Percentiles rank a stretch among this genome's conserved stretches.
Conservation (phyloP, 257 asterid species). For the Echium plantagineum region DNA sequence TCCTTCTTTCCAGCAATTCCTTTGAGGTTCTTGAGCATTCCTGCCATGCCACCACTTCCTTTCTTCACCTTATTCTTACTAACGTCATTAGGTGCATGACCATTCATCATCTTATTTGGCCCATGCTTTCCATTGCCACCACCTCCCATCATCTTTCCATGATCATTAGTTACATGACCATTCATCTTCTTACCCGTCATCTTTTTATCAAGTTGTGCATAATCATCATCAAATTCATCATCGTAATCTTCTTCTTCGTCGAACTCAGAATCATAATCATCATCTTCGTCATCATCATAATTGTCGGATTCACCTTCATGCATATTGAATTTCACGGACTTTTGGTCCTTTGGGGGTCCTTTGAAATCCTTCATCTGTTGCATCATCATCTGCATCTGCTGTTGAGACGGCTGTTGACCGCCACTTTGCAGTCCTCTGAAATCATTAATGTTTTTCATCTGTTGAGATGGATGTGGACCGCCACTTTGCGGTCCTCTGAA, state of each 20-base stretch:
- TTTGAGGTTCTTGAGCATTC: conserved; percentile 22
- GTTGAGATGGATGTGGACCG: conserved; percentile 8
- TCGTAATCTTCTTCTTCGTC: conserved; percentile 19
- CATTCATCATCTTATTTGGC: conserved; percentile 20
- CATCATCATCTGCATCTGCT: conserved; percentile 25
- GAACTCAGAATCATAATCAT: conserved; percentile 11
- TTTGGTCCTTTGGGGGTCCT: conserved; percentile 36
- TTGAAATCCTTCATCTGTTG: conserved; percentile 22
- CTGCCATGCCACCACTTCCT: conserved; percentile 35
- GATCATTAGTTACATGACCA: conserved; percentile 14
- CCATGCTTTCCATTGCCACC: conserved; percentile 15
- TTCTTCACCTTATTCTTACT: conserved; percentile 23
- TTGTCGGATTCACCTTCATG: conserved; percentile 34
- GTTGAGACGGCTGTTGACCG: conserved; percentile 4
- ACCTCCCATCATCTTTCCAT: conserved; percentile 16
- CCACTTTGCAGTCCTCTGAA: background rate
- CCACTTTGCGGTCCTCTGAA: background rate
- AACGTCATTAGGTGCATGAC: conserved; percentile 18
- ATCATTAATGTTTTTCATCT: conserved; percentile 26
- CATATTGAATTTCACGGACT: conserved; percentile 44
- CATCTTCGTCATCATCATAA: conserved; percentile 17
- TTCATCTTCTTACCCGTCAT: conserved; percentile 12
- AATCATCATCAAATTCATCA: conserved; percentile 24
- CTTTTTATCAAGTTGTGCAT: conserved; percentile 16
- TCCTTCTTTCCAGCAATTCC: conserved; percentile 28